A percentile compares a stretch with the other conserved stretches of the same genome.
Evolutionary conservation across 805 yeast genomes (phyloP).

Genomic region (Candida nanaspora): DNA sequence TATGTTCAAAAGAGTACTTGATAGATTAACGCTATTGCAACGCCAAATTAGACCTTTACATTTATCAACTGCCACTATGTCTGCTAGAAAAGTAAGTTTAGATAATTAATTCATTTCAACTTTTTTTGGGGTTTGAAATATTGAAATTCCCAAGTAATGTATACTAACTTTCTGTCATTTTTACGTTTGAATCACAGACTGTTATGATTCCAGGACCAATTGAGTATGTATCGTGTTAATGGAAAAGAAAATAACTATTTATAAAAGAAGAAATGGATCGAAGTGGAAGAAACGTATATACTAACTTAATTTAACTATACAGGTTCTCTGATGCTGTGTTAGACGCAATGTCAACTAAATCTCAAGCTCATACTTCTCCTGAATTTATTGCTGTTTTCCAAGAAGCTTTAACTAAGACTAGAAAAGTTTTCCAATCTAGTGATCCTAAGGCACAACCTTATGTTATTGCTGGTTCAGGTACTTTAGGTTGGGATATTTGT

Average conservation of each 20-base stretch:
- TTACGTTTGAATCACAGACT: neutral
- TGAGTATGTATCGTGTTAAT: constrained; percentile 33
- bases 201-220: constrained; percentile 79
- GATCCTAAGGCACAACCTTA: constrained; percentile 68
- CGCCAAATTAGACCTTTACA: neutral
- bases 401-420: constrained; percentile 54
- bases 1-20: neutral
- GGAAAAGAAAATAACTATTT: too few relatives aligned
- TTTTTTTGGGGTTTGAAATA: neutral
- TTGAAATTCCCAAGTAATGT: too few relatives aligned
- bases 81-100: neutral
- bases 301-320: neutral
- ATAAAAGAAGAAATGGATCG: too few relatives aligned
- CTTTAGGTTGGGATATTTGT: constrained; percentile 90
- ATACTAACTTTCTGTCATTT: neutral
- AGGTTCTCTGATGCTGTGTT: constrained; percentile 68
- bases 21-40: neutral
- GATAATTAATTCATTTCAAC: neutral
- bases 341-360: constrained; percentile 72
- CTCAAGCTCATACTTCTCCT: constrained; percentile 86
- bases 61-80: neutral
- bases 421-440: constrained; percentile 67
- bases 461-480: constrained; percentile 85
- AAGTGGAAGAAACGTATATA: too few relatives aligned
- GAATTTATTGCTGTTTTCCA: constrained; percentile 74